A percentile compares a stretch with the other conserved stretches of the same genome.
Conservation (phyloP, 2,329 filamentous ascomycete species). For the Colletotrichum sp. region DNA sequence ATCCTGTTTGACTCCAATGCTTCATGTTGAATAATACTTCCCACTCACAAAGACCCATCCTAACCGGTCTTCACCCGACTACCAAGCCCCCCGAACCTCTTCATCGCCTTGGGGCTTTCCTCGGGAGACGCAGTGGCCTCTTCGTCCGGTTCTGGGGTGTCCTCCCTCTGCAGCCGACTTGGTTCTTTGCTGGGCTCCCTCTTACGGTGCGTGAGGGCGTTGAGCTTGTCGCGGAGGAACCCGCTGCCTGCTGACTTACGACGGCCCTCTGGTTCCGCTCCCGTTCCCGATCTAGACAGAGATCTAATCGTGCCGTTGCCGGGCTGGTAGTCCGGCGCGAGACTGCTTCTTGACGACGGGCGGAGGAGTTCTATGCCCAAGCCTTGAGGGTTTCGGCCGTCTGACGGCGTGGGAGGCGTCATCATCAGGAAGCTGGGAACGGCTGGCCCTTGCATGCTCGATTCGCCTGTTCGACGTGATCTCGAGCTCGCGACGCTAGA, state of each 20-base stretch:
- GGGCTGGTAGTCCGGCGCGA: slow-evolving; percentile 22
- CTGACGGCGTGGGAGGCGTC: slow-evolving; percentile 50
- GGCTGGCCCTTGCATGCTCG: slow-evolving; percentile 27
- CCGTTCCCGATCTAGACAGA: slow-evolving; percentile 22
- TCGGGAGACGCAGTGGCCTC: not conserved
- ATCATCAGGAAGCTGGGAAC: slow-evolving; percentile 50
- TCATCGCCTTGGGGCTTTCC: slow-evolving; percentile 4
- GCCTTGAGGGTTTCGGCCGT: slow-evolving; percentile 19
- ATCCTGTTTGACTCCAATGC: not conserved
- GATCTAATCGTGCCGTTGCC: slow-evolving; percentile 20
- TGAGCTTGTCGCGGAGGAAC: slow-evolving; percentile 41
- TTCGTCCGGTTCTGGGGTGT: slow-evolving; percentile 9
- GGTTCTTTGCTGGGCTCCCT: slow-evolving; percentile 25
- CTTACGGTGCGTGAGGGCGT: slow-evolving; percentile 30
- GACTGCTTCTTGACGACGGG: slow-evolving; percentile 26
- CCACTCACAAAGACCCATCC: not conserved
- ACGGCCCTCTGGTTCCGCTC: slow-evolving; percentile 17
- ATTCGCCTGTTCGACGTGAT: slow-evolving; percentile 43
- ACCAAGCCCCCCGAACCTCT: not conserved
- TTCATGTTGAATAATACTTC: not conserved
- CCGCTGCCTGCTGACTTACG: slow-evolving; percentile 32
- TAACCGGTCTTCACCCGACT: slow-evolving; percentile 17
- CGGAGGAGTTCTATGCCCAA: slow-evolving; percentile 26
- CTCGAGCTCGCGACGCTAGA: slow-evolving; percentile 56
- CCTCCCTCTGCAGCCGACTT: not conserved